phyloP scores from a whole-genome alignment of 352 stramenopile species.

The Phytopythium litorale region DNA sequence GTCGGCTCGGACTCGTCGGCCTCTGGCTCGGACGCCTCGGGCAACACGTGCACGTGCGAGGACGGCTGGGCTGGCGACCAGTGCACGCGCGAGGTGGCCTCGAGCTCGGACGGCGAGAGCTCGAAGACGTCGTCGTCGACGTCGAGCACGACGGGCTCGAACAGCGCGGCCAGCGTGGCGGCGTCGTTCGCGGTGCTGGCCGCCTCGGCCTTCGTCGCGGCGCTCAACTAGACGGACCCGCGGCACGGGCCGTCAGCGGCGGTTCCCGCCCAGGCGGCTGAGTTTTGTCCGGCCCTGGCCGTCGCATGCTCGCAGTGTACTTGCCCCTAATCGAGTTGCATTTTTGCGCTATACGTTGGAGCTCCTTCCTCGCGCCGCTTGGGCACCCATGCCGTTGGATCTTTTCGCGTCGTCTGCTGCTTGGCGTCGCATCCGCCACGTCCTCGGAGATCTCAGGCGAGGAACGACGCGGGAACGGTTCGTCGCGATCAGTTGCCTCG shows the following conservation, averaged over 20 bases:
- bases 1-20: conserved; percentile 22
- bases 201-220: conserved; percentile 22
- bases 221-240: conserved; percentile 37
- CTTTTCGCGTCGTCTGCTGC: background rate
- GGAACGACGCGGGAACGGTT: background rate
- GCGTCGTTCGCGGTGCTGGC: conserved; percentile 26
- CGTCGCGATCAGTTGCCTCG: background rate
- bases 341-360: background rate
- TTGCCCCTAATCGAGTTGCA: background rate
- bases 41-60: conserved; percentile 54
- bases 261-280: background rate
- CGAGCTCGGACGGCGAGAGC: conserved; percentile 14
- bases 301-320: background rate
- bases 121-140: conserved; percentile 6
- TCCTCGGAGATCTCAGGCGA: background rate
- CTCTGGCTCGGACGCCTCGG: conserved; percentile 7
- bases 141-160: conserved; percentile 17
- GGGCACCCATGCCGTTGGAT: background rate
- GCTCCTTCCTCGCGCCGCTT: background rate
- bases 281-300: conserved; percentile 1
- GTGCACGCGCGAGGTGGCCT: conserved; percentile 51
- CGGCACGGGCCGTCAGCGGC: background rate
- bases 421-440: background rate
- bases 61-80: conserved; percentile 51
- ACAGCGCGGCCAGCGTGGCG: conserved; percentile 21